A percentile compares a stretch with the other conserved stretches of the same genome.
These are phyloP conservation scores for Amylostereum areolatum DNA, from an alignment of 1,284 basidiomycete genomes.

Conservation along the genomic window DNA sequence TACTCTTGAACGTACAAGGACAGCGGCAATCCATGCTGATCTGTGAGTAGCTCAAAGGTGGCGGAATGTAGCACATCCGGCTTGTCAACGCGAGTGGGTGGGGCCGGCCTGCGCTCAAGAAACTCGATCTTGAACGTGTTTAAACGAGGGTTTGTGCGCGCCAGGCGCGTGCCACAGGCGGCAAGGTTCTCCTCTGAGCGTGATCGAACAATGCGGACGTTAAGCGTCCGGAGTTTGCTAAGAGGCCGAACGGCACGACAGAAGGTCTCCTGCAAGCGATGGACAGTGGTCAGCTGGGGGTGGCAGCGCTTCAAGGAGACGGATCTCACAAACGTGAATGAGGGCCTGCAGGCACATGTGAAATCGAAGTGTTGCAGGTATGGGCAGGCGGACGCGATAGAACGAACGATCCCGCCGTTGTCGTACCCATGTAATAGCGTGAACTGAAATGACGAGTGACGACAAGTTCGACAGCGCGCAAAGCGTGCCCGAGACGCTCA, in stretches of 20 bases:
- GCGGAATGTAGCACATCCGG: constrained; percentile 30
- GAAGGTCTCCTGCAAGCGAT: constrained; percentile 25
- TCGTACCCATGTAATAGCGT: constrained; percentile 68
- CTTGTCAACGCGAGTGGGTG: constrained; percentile 24
- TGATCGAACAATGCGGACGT: constrained; percentile 57
- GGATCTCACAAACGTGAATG: constrained; percentile 57
- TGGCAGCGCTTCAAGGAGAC: neutral
- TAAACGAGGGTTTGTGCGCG: constrained; percentile 57
- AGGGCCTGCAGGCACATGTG: constrained; percentile 60
- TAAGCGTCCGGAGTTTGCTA: constrained; percentile 51
- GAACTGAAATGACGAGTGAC: constrained; percentile 56
- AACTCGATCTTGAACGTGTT: constrained; percentile 57
- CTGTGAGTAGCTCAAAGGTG: constrained; percentile 43
- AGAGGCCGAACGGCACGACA: constrained; percentile 42
- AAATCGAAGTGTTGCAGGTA: constrained; percentile 55
- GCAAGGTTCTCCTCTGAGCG: constrained; percentile 57
- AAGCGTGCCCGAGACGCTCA: constrained; percentile 51
- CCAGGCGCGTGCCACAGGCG: constrained; percentile 53
- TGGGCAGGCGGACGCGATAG: constrained; percentile 58
- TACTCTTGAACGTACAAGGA: constrained; percentile 39
- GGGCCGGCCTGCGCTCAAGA: constrained; percentile 32
- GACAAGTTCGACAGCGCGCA: constrained; percentile 46
- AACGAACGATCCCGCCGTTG: constrained; percentile 58
- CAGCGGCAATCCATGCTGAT: constrained; percentile 38
- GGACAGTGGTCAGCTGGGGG: constrained; percentile 13